A percentile compares a stretch with the other conserved stretches of the same genome.
These are phyloP conservation scores for Krasilnikovozyma curviuscula DNA, from an alignment of 768 basidiomycete species.

Conservation along the genomic window DNA sequence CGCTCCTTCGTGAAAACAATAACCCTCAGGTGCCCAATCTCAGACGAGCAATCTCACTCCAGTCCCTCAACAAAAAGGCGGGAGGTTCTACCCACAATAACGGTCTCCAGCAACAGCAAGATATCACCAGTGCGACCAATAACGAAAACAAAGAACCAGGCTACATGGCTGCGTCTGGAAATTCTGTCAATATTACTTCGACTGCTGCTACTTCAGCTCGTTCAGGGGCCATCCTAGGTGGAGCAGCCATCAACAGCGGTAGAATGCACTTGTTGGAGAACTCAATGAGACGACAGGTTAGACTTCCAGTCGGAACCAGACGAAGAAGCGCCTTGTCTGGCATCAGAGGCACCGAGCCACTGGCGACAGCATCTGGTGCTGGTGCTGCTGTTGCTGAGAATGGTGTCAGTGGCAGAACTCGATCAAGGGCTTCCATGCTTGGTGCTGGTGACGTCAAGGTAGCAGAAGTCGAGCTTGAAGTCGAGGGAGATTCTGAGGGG, in stretches of 20 bases:
- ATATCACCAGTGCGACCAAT: conserved; percentile 1
- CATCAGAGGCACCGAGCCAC: not conserved
- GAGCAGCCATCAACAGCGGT: conserved; percentile 8
- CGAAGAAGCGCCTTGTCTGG: not conserved
- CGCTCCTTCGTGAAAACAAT: too few species aligned
- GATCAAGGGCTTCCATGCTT: too few species aligned
- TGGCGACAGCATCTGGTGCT: too few species aligned
- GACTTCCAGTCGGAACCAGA: too few species aligned
- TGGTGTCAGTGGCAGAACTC: too few species aligned
- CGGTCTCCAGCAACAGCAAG: conserved; percentile 2
- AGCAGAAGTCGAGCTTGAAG: conserved; percentile 3
- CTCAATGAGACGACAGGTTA: too few species aligned
- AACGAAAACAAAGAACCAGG: conserved; percentile 8
- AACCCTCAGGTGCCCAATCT: conserved; percentile 16
- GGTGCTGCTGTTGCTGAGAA: too few species aligned
- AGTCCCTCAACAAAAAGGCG: conserved; percentile 19
- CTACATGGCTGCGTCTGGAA: conserved; percentile 87
- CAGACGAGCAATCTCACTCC: conserved; percentile 23
- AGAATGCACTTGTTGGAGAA: too few species aligned
- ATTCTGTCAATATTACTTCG: conserved; percentile 81
- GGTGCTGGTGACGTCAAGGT: not conserved
- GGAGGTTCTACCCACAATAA: not conserved
- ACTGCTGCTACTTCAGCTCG: conserved; percentile 56
- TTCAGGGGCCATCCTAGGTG: conserved; percentile 20
- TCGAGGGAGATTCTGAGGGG: conserved; percentile 9